Conservation (phyloP, 2,329 filamentous ascomycete genomes). For the Aspergillus nomiae region DNA sequence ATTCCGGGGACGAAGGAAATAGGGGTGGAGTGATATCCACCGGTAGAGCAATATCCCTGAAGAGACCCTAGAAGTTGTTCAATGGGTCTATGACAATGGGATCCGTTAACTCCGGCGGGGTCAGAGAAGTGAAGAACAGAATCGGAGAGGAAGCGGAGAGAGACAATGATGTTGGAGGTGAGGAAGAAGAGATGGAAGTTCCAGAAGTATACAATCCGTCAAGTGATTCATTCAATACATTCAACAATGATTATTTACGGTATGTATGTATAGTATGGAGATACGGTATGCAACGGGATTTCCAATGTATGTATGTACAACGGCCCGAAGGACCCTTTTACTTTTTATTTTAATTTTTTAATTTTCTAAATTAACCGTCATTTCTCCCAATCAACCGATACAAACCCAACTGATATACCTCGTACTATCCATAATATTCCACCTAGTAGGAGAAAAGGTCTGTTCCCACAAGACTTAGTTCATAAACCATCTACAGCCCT, state of each 20-base stretch:
- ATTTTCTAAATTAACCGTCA: background rate
- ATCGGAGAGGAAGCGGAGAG: background rate
- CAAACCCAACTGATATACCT: background rate
- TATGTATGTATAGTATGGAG: background rate
- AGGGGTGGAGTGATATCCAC: background rate
- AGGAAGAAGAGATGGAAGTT: background rate
- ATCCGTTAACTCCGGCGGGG: background rate
- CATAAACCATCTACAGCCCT: background rate
- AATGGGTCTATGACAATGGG: background rate
- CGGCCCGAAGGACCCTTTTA: background rate
- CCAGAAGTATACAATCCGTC: background rate
- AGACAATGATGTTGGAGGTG: background rate
- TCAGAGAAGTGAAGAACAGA: background rate
- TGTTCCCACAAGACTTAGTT: too few relatives aligned
- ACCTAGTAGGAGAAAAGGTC: too few relatives aligned
- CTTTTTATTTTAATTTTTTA: background rate
- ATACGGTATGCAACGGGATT: background rate
- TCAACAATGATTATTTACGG: background rate
- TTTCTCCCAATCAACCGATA: background rate
- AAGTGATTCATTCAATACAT: background rate
- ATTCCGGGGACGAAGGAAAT: background rate
- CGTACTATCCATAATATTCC: too few relatives aligned
- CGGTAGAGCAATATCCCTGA: background rate
- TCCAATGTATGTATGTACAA: background rate
- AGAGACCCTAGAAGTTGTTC: background rate